Base-by-base conservation (phyloP, 495 filamentous ascomycete species). In the Podospora pseudoanserina region DNA sequence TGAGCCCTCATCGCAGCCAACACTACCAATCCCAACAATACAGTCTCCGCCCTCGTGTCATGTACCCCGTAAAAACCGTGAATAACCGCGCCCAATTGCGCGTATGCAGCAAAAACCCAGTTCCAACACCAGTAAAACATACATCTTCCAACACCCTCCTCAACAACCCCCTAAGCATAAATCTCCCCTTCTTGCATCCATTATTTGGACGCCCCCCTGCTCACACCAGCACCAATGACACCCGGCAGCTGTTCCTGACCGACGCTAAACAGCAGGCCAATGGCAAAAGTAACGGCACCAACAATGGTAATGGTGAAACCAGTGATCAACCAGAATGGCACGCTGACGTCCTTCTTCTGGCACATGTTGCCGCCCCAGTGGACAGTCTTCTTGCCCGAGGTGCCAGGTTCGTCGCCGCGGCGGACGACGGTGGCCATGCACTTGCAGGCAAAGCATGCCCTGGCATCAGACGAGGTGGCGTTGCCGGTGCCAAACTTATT, bases 341-440 rank as follows among this genome's bases (percentile, higher is more conserved):
- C 85, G 78, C 91, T 93, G 59, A 98, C 79, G 77, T 99, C 94
- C 74, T 88, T 88, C 86, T 97, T 99, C 79, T 96, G 90, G 80
- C 95, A 99, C 68, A 90, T 90, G 39, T 87, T 79, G 15, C 95
- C 95, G 62, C 89, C 94, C 91, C 92, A 99, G 67, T 85, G 76
- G 53, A 78, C 72, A 44, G 78, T 73, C 66, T 76, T 72, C 57
- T 60, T 60, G n/a, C 63, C 70, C 58, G 60, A 44, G 4, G 28
- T 16, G 30, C 71, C 77, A 20, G 70, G 76, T 19, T 77, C 77
- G 16, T 80, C 83, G 28, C 80, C 82, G 13, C 75, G 74, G n/a
- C 81, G 78, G 9, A 80, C 67, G 6, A 84, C 75, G 1, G 83
- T 85, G 18, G 83, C 73, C 34, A 77, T 78, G 82, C 95, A 99